Conservation (phyloP, 495 filamentous ascomycete genomes). For the Xylaria acuta region DNA sequence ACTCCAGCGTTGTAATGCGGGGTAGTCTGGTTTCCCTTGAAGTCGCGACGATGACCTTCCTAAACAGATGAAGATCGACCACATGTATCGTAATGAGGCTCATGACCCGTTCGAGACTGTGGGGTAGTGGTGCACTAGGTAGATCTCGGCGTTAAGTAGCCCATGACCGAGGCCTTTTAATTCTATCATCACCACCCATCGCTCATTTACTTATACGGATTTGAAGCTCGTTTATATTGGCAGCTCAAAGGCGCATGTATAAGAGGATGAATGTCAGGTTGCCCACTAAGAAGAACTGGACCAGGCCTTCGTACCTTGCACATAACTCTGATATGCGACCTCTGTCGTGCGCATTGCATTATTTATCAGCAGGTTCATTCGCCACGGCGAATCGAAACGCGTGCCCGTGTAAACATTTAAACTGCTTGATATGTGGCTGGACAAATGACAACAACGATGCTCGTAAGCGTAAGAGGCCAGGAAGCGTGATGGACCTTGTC, state of each 20-base stretch:
- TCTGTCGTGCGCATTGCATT: background rate
- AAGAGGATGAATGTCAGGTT: background rate
- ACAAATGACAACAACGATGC: background rate
- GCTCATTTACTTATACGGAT: background rate
- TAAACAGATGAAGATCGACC: constrained; percentile 13
- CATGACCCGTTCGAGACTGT: constrained; percentile 17
- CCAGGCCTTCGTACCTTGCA: background rate
- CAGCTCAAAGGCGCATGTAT: background rate
- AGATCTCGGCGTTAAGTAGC: constrained; percentile 3
- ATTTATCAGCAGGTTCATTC: background rate
- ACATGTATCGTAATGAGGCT: constrained; percentile 14
- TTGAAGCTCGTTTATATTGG: background rate
- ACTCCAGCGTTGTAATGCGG: background rate
- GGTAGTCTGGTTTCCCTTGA: background rate
- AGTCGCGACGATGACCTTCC: constrained; percentile 7
- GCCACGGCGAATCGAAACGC: background rate
- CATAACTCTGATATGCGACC: background rate
- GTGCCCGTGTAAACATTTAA: background rate
- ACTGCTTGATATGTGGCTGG: background rate
- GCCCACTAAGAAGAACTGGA: background rate
- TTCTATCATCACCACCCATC: background rate
- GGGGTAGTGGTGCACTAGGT: constrained; percentile 4
- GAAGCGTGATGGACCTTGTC: no score
- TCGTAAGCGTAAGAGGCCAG: no score
- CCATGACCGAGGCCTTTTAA: constrained; percentile 2